Base-by-base conservation (phyloP, 2,329 filamentous ascomycete genomes). In the Dothideomycetes sp. region DNA sequence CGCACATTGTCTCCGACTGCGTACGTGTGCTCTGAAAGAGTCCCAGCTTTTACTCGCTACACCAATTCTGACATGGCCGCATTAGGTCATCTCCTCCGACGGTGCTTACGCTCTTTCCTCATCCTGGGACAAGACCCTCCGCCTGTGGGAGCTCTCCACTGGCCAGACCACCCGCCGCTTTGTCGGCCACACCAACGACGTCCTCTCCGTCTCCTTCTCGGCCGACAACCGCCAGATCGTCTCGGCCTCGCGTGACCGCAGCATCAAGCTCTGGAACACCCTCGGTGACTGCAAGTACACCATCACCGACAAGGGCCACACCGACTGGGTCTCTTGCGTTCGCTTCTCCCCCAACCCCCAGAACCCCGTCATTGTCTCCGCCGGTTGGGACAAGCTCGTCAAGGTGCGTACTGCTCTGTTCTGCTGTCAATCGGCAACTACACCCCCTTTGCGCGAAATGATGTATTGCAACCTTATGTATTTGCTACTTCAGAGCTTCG, bases 401-500 rank as follows among this genome's bases (percentile, higher is more conserved):
- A 98, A 98, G 91, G 91, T 98, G 75, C 62, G 88, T 78, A 18
- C 20, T 30, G 13, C 22, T 25, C 18, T 41, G 41, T 40, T 44
- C 47, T 36, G n/a, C n/a, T n/a, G 35, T n/a, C n/a, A n/a, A n/a
- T n/a, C n/a, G n/a, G n/a, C n/a, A n/a, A n/a, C n/a, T n/a, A n/a
- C 41, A 48, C 40, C 52, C 31, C 43, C 43, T 15, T 16, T 11
- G 5, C 15, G 8, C 18, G 72, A 78, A 65, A 91, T 87, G 89
- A 96, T 96, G 89, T 76, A 82, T 78, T 83, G 77, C 80, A 83
- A 78, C 64, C 68, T 69, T 67, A 87, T 86, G 88, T 96, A 96
- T 96, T 96, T 96, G 91, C 91, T 96, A 96, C 91, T 98, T 96
- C 89, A 95, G 91, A 98, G 87, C 86, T 71, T 68, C 67, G 78